A percentile compares a stretch with the other conserved stretches of the same genome.
Conservation (phyloP, 257 asterid species). For the Misopates orontium region DNA sequence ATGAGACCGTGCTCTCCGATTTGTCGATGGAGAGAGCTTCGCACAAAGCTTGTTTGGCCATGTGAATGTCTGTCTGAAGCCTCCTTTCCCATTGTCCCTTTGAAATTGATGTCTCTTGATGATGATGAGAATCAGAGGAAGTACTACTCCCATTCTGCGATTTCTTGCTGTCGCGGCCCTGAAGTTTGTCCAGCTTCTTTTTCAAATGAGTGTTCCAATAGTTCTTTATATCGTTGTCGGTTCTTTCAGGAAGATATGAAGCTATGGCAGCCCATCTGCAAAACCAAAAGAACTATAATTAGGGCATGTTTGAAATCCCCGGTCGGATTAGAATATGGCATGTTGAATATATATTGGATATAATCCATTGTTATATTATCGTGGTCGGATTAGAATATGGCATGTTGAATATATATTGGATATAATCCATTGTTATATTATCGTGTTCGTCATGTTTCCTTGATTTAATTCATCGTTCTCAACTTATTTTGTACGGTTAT, state of each 20-base stretch:
- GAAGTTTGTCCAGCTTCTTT: slow-evolving; percentile 49
- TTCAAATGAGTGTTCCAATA: slow-evolving; percentile 76
- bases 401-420: no score
- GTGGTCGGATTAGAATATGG: no score
- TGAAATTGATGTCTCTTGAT: slow-evolving; percentile 28
- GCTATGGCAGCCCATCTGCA: slow-evolving; percentile 87
- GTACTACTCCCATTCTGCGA: slow-evolving; percentile 26
- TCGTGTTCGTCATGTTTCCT: no score
- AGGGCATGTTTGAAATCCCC: no score
- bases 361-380: no score
- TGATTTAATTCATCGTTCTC: no score
- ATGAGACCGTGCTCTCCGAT: slow-evolving; percentile 4
- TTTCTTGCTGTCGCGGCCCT: slow-evolving; percentile 32
- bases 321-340: no score
- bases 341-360: no score
- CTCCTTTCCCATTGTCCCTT: slow-evolving; percentile 82
- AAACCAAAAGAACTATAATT: background rate
- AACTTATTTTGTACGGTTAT: no score
- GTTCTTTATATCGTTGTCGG: slow-evolving; percentile 77
- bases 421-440: no score
- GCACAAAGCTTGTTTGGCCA: slow-evolving; percentile 66
- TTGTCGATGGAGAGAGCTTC: slow-evolving; percentile 65
- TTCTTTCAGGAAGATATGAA: slow-evolving; percentile 69
- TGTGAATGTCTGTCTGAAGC: slow-evolving; percentile 76
- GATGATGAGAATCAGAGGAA: slow-evolving; percentile 29